Conservation (phyloP, 2,329 filamentous ascomycete genomes). For the Thyridium curvatum region DNA sequence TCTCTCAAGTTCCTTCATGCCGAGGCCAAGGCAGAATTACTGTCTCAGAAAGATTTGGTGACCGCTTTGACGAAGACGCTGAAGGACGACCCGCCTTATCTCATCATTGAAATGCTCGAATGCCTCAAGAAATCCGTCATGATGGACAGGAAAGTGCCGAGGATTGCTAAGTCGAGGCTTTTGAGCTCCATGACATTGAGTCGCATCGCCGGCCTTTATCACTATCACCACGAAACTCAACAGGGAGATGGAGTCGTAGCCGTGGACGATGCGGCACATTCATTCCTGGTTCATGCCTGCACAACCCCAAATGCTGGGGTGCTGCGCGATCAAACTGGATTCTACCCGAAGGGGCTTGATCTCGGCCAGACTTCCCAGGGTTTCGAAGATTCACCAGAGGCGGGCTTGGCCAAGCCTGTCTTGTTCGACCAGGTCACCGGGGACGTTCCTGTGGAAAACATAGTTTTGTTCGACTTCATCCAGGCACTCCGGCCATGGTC, state of each 20-base stretch:
- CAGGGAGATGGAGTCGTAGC: conserved; percentile 45
- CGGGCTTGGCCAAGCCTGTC: conserved; percentile 63
- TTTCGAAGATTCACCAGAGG: conserved; percentile 34
- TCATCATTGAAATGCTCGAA: conserved; percentile 70
- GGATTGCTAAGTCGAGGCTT: conserved; percentile 67
- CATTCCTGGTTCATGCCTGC: conserved; percentile 69
- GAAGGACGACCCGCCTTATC: conserved; percentile 67
- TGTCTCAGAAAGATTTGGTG: conserved; percentile 69
- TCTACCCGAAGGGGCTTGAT: conserved; percentile 69
- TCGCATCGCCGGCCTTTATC: conserved; percentile 67
- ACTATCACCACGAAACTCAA: conserved; percentile 43
- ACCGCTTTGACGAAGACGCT: conserved; percentile 70
- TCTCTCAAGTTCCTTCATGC: conserved; percentile 73
- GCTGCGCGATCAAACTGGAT: conserved; percentile 70
- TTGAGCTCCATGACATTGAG: conserved; percentile 70
- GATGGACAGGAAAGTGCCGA: conserved; percentile 65
- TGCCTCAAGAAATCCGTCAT: conserved; percentile 66
- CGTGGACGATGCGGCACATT: conserved; percentile 65
- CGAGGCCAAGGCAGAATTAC: conserved; percentile 72
- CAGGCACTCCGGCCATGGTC: conserved; percentile 78
- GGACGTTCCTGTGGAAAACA: conserved; percentile 71
- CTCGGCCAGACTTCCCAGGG: conserved; percentile 40
- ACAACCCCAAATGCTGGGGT: conserved; percentile 69
- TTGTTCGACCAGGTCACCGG: conserved; percentile 63
- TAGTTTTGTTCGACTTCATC: conserved; percentile 70